phyloP scores from a whole-genome alignment of 2,329 filamentous ascomycete genomes.

The Talaromyces sp. region DNA sequence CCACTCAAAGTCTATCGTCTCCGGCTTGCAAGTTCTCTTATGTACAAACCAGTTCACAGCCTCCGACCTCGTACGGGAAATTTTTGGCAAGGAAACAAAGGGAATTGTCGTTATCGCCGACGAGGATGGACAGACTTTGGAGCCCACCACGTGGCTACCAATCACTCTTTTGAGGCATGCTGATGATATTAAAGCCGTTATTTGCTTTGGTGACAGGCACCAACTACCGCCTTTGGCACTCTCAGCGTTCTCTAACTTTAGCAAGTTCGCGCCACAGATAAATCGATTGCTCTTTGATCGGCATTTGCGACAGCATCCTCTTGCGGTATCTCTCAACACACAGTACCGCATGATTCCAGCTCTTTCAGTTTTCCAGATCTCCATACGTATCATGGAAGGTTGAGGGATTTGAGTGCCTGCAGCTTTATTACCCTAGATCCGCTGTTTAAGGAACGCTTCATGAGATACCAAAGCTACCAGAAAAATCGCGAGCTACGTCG shows the following conservation, averaged over 20 bases:
- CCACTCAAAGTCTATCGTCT: not conserved
- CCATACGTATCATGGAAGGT: not conserved
- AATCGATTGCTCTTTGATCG: not conserved
- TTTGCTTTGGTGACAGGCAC: not conserved
- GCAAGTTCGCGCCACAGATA: not conserved
- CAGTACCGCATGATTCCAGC: not conserved
- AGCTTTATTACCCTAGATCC: not conserved
- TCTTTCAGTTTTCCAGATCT: not conserved
- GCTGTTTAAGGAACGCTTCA: not conserved
- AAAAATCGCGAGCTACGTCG: not conserved
- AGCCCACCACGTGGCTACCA: not conserved
- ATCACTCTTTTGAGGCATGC: not conserved
- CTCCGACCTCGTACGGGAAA: not conserved
- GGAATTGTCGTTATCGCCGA: not conserved
- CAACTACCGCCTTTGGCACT: not conserved
- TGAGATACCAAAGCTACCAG: not conserved
- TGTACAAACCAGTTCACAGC: not conserved
- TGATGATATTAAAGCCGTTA: not conserved
- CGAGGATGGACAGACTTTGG: not conserved
- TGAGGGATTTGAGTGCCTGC: not conserved
- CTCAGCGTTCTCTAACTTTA: not conserved
- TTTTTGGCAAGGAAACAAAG: not conserved
- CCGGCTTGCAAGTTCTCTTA: not conserved
- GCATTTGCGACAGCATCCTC: not conserved
- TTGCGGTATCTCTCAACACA: not conserved